Evolutionary conservation across 768 basidiomycete species (phyloP).

Genomic region (Porphyrellus cyaneotinctus): DNA sequence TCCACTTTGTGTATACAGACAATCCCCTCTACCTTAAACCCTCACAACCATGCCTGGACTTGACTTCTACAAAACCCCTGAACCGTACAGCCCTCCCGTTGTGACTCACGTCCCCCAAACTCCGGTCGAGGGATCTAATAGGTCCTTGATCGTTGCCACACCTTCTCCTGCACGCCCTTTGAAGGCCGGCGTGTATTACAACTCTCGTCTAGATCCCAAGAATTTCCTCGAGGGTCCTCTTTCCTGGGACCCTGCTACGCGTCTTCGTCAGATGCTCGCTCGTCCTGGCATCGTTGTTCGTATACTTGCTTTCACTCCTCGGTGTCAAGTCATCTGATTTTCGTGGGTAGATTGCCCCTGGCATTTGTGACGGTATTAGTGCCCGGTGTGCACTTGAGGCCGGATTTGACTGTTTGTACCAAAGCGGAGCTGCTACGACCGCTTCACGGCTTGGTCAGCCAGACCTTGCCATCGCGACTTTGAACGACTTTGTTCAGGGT

Average conservation of each 20-base stretch:
- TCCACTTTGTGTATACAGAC: conserved; percentile 23
- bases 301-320: background rate
- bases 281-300: conserved; percentile 74
- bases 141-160: background rate
- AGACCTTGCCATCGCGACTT: conserved; percentile 73
- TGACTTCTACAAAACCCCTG: conserved; percentile 28
- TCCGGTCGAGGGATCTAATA: conserved; percentile 1
- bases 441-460: conserved; percentile 75
- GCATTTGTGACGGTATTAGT: conserved; percentile 77
- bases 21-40: conserved; percentile 2
- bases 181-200: conserved; percentile 47
- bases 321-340: background rate
- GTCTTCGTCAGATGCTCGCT: conserved; percentile 64
- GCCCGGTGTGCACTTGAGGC: conserved; percentile 77
- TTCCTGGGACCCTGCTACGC: conserved; percentile 63
- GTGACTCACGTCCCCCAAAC: background rate
- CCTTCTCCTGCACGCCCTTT: conserved; percentile 11
- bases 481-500: conserved; percentile 72
- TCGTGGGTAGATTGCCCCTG: conserved; percentile 57
- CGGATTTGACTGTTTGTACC: conserved; percentile 74
- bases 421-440: conserved; percentile 78
- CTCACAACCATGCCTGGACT: conserved; percentile 31
- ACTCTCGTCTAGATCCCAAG: conserved; percentile 62
- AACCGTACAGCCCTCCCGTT: background rate
- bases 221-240: conserved; percentile 68